Base-by-base conservation (phyloP, 495 filamentous ascomycete genomes). In the Penicillium goetzii region DNA sequence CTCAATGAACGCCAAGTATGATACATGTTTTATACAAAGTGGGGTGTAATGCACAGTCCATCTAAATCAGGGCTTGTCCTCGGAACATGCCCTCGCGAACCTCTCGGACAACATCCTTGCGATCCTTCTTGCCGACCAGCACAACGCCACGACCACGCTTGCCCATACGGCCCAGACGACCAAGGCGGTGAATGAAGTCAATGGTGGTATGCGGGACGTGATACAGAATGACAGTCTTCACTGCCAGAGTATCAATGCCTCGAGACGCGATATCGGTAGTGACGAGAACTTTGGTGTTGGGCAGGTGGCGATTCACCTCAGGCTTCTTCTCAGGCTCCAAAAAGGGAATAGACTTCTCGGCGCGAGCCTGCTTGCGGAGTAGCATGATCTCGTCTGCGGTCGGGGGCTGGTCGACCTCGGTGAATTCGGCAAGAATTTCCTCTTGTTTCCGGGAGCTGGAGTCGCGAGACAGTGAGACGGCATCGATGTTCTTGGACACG, bases 171-270 rank as follows among this genome's bases (percentile, higher is more conserved):
- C 95, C 95, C 0, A 93, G 91, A 66, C 95, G 82, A 54, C 95
- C 95, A 23, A 98, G 82, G 21, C 96, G 89, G 73, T 98, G 95
- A 70, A 98, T 97, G 69, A 99, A 97, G 78, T 99, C 95, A 61
- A 98, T 92, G 0, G 92, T 95, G 2, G 89, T 94, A 70, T 97
- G 94, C 10, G 95, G 95, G 26, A 98, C 94, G 74, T 98, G 93
- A 73, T 96, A 97, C 30, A 99, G 77, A 50, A 99, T 85, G 14
- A 98, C 93, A 62, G 94, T 92, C 61, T 90, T 83, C 9, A 98
- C 93, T 6, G 91, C 90, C n/a, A 97, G 74, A 0, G 95, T 99
- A 70, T 99, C 95, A 65, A 99, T 95, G 57, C 95, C 95, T 64
- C 95, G 82, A 19, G 93, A 97, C 19, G 90, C 90, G 50, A 99